Evolutionary conservation across 2,329 filamentous ascomycete species (phyloP).

Genomic region (Purpureocillium lavendulum): DNA sequence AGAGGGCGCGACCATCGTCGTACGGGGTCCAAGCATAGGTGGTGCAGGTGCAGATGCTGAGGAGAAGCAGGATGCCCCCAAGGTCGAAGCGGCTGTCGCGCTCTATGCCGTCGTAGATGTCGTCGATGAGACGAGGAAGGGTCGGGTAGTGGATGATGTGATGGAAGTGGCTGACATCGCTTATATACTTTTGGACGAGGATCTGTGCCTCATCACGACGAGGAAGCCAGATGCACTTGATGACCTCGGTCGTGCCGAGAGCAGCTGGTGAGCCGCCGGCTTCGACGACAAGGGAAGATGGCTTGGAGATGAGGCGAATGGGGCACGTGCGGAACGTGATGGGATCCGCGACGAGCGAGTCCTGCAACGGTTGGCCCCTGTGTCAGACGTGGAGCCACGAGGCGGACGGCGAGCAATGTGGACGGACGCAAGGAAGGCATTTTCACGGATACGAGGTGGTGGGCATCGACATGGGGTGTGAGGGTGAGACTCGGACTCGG

Average conservation of each 20-base stretch:
- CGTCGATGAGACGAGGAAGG: constrained; percentile 17
- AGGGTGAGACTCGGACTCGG: constrained; percentile 3
- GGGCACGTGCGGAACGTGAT: constrained; percentile 24
- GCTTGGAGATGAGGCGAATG: constrained; percentile 20
- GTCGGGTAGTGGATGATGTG: constrained; percentile 21
- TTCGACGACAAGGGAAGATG: constrained; percentile 23
- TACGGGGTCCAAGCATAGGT: constrained; percentile 21
- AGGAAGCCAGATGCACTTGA: constrained; percentile 25
- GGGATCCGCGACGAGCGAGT: constrained; percentile 19
- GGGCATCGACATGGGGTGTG: neutral
- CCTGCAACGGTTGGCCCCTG: constrained; percentile 11
- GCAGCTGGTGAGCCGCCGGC: constrained; percentile 12
- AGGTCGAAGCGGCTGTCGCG: constrained; percentile 12
- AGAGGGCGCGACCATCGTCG: constrained; percentile 17
- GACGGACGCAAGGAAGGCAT: too few species aligned
- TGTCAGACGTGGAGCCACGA: too few species aligned
- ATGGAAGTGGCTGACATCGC: constrained; percentile 21
- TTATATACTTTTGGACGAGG: constrained; percentile 20
- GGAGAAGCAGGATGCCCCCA: constrained; percentile 17
- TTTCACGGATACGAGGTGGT: too few species aligned
- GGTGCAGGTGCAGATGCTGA: constrained; percentile 20
- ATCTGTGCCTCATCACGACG: constrained; percentile 20
- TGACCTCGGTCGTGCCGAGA: constrained; percentile 16
- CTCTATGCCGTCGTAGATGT: constrained; percentile 20
- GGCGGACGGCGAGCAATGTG: too few species aligned